Conservation (phyloP, 768 basidiomycete species). For the Suillus hirtellus region DNA sequence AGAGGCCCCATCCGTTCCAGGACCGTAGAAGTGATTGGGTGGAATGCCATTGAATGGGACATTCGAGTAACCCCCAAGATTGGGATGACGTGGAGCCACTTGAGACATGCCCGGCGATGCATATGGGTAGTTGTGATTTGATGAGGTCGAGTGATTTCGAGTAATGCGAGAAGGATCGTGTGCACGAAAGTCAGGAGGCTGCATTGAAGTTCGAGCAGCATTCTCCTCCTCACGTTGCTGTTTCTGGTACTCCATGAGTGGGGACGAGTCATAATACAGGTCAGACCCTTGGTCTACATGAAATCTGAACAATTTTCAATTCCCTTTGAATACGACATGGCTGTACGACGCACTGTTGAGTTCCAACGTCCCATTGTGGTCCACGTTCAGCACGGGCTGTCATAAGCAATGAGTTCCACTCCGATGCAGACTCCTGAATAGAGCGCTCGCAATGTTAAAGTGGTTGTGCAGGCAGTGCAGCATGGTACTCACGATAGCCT, state of each 20-base stretch:
- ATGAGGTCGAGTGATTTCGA: conserved; percentile 31
- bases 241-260: conserved; percentile 53
- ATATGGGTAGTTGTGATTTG: conserved; percentile 31
- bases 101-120: conserved; percentile 21
- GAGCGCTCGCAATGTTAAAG: background rate
- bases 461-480: background rate
- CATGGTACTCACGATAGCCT: conserved; percentile 59
- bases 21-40: conserved; percentile 44
- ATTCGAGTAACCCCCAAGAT: conserved; percentile 26
- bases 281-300: conserved; percentile 73
- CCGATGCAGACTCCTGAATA: conserved; percentile 71
- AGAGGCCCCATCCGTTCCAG: conserved; percentile 28
- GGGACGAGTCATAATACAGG: conserved; percentile 71
- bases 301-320: conserved; percentile 48
- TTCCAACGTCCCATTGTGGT: conserved; percentile 86
- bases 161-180: conserved; percentile 35
- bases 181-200: conserved; percentile 32
- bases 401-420: conserved; percentile 81
- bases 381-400: conserved; percentile 81
- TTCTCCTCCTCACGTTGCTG: conserved; percentile 34
- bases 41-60: conserved; percentile 35
- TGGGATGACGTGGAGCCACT: conserved; percentile 29
- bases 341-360: conserved; percentile 66
- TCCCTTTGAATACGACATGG: background rate
- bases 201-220: conserved; percentile 29